A percentile compares a stretch with the other conserved stretches of the same genome.
These are phyloP conservation scores for Trichoderma erinaceum DNA, from an alignment of 495 filamentous ascomycete genomes.

Conservation along the genomic window DNA sequence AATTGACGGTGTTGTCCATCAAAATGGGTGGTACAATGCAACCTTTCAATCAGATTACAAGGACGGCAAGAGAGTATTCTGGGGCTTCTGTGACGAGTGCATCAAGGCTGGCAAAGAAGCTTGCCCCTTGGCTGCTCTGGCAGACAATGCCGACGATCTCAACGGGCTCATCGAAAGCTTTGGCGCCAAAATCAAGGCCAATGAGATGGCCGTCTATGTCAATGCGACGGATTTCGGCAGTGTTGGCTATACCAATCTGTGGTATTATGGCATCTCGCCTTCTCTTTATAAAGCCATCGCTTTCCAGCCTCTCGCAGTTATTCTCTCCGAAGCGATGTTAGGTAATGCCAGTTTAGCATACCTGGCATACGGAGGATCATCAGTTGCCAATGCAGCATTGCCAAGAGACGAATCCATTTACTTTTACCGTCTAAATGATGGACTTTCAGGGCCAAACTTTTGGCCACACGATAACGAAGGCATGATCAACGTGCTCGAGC, in stretches of 20 bases:
- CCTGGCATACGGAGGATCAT: slow-evolving; percentile 26
- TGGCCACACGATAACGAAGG: slow-evolving; percentile 26
- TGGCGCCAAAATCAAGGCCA: slow-evolving; percentile 24
- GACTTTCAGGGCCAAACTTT: slow-evolving; percentile 22
- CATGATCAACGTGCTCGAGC: slow-evolving; percentile 25
- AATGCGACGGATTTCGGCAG: slow-evolving; percentile 34
- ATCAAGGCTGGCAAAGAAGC: slow-evolving; percentile 29
- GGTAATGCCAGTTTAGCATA: slow-evolving; percentile 40
- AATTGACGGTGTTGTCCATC: slow-evolving; percentile 39
- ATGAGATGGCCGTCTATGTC: slow-evolving; percentile 37
- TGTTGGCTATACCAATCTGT: slow-evolving; percentile 31
- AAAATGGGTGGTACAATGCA: slow-evolving; percentile 26
- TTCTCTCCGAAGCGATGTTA: slow-evolving; percentile 30
- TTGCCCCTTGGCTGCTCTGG: slow-evolving; percentile 32
- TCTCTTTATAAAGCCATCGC: slow-evolving; percentile 32
- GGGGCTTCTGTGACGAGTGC: slow-evolving; percentile 41
- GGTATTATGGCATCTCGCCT: slow-evolving; percentile 32
- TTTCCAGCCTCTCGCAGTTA: slow-evolving; percentile 32
- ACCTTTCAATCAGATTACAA: not conserved
- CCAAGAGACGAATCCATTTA: slow-evolving; percentile 18
- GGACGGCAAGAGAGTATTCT: slow-evolving; percentile 34
- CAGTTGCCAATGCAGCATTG: slow-evolving; percentile 21
- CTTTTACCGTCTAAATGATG: slow-evolving; percentile 28
- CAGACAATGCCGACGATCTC: slow-evolving; percentile 27
- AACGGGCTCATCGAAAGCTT: slow-evolving; percentile 24